Evolutionary conservation across 2,329 filamentous ascomycete species (phyloP), one percentile per base, ranked within the genome.

Genomic region (Simplicillium aogashimaense): DNA sequence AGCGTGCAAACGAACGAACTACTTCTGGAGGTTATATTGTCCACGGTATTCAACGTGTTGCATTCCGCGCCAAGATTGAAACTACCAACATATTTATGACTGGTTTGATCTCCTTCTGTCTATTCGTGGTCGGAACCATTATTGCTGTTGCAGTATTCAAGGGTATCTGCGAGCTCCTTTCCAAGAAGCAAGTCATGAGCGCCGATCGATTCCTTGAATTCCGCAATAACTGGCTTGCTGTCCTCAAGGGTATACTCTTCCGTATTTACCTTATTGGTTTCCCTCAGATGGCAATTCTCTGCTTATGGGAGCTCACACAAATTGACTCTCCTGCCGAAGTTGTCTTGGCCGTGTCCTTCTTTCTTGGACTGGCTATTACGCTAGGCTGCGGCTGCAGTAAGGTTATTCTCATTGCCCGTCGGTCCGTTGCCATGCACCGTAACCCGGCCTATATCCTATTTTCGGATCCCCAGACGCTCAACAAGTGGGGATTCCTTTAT

Each of bases 401-500:
- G 69, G 87, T 97, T 46, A 86, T 95, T 52, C 77, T 79, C 41
- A 83, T 97, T 47, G 90, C 88, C 29, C 86, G 86, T 56, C 83
- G 86, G 52, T 95, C 89, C 28, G 83, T 94, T 47, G 65, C 76
- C 43, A 87, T 95, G 79, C 89, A 95, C 72, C 89, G 90, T 66
- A 95, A 95, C 67, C 88, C 90, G 28, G 90, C 89, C 25, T 95
- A 95, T 63, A 95, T 95, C 52, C 79, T 97, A 46, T 97, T 94
- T 68, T 95, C 90, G 2, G 89, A 97, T 54, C 89, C 89, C n/a
- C 76, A 86, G 47, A 82, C 86, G 39, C 76, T 97, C 47, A 95
- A 95, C 76, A 94, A 95, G 65, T 95, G 90, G 90, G 90, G 90
- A 16, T 95, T 97, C 70, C 76, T 97, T 47, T 97, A 97, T 58